Base-by-base conservation (phyloP, 306 rosid genomes). In the Quercus glauca region DNA sequence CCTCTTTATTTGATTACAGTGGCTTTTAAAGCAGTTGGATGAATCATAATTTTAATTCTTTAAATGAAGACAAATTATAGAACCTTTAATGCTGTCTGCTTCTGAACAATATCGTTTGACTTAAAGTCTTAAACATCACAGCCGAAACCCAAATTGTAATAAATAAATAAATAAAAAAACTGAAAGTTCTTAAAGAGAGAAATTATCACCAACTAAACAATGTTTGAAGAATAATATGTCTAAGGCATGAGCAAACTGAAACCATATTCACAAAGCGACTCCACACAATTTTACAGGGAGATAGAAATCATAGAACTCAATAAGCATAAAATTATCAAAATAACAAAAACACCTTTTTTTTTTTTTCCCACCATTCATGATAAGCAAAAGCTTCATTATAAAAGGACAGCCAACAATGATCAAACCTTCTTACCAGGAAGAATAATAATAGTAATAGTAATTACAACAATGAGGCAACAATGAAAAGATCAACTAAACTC, bases 31-130 rank as follows among this genome's bases (percentile, higher is more conserved):
- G 56, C 23, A 15, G 71, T 17, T 31, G 15, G 37, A 51, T 67
- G 20, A 9, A 52, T 61, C 33, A 61, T 12, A 61, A 61, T 26
- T 25, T 26, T 23, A 43, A 9, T 7, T 7, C 51, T 10, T 43
- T 43, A 7, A 43, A 43, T 43, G 51, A 8, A 43, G 51, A 21
- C 26, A 35, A 10, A 23, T 73, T 11, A 45, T 20, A 75, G 75
- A 59, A 96, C 99, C 98, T 93, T 96, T 64, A 96, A 83, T 84
- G 98, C 89, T 56, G 98, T 96, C 89, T 96, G 99, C 86, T 89
- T 90, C 86, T 87, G 88, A 31, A 96, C 91, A 75, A 93, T 79
- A 83, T 96, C 97, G 78, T 90, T 96, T 19, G 99, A 91, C 84
- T 91, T 91, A 76, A 85, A 88, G 99, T 90, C 84, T 91, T 91